A percentile compares a stretch with the other conserved stretches of the same genome.
phyloP scores from a whole-genome alignment of 2,329 filamentous ascomycete species.

The Raffaelea albimanens region DNA sequence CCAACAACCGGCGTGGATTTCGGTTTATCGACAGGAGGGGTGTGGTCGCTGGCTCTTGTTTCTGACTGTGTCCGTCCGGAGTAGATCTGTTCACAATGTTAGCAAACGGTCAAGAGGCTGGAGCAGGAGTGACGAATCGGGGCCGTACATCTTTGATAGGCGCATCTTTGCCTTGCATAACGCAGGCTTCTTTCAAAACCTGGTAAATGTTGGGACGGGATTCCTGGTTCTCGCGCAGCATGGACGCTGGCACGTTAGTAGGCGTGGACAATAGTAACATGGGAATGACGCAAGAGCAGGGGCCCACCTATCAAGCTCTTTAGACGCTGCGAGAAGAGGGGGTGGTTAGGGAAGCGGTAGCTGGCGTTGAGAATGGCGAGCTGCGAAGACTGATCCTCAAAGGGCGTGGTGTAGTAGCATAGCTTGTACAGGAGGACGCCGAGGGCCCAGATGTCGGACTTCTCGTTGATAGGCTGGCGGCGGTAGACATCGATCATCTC shows the following conservation, averaged over 20 bases:
- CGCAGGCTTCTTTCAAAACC: constrained; percentile 75
- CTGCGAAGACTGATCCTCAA: constrained; percentile 85
- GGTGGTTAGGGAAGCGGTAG: constrained; percentile 84
- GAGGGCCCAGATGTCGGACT: constrained; percentile 96
- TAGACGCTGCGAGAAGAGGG: constrained; percentile 77
- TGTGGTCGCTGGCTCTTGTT: constrained; percentile 38
- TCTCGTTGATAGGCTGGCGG: constrained; percentile 94
- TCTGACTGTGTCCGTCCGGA: constrained; percentile 55
- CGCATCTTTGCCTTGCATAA: constrained; percentile 77
- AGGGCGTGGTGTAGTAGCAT: constrained; percentile 98
- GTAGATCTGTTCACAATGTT: constrained; percentile 61
- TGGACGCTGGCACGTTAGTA: constrained; percentile 66
- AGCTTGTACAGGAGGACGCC: constrained; percentile 95
- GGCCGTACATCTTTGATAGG: constrained; percentile 76
- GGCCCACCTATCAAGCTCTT: constrained; percentile 85
- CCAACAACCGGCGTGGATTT: constrained; percentile 58
- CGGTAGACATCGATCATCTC: constrained; percentile 99
- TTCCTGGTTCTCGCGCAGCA: constrained; percentile 77
- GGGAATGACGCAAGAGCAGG: no score
- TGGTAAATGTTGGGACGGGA: constrained; percentile 87
- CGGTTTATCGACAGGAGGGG: constrained; percentile 43
- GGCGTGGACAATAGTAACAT: constrained; percentile 9
- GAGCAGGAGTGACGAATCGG: neutral
- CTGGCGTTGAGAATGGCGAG: constrained; percentile 94
- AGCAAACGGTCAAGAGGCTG: constrained; percentile 9